Percentiles rank a stretch among this genome's conserved stretches.
Evolutionary conservation across 2,329 filamentous ascomycete species (phyloP).

Genomic region (Aureobasidium sp.): DNA sequence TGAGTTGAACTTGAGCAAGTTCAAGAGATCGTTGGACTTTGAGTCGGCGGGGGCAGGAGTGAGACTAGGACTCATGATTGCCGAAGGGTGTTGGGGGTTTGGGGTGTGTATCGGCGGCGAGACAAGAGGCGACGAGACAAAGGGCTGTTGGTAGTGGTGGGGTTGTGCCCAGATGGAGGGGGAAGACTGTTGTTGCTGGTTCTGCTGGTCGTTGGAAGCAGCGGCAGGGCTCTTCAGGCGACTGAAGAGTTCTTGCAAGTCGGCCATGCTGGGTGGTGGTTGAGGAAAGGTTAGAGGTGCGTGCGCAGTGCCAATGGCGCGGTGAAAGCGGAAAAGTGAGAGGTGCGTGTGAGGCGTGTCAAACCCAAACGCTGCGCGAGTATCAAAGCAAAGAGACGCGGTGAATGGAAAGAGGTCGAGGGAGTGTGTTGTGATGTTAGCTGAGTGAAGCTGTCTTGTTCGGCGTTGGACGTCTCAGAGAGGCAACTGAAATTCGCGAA

Average conservation of each 20-base stretch:
- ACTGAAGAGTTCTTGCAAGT: conserved; percentile 39
- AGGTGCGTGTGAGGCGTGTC: background rate
- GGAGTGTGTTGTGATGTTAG: background rate
- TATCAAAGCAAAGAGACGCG: background rate
- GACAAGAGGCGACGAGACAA: conserved; percentile 52
- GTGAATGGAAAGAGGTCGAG: background rate
- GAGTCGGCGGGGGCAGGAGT: conserved; percentile 16
- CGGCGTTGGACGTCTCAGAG: background rate
- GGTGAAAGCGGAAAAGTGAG: background rate
- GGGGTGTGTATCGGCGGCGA: conserved; percentile 49
- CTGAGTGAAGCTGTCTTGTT: background rate
- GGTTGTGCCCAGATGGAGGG: conserved; percentile 21
- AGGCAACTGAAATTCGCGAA: background rate
- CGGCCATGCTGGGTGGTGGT: conserved; percentile 30
- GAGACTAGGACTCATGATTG: conserved; percentile 48
- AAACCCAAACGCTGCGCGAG: background rate
- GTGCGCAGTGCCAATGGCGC: background rate
- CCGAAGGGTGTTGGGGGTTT: conserved; percentile 51
- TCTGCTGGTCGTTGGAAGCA: conserved; percentile 7
- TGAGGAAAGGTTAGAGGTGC: background rate
- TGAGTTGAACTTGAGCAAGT: conserved; percentile 58
- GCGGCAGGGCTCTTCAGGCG: conserved; percentile 31
- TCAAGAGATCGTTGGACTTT: conserved; percentile 48
- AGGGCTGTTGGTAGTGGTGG: conserved; percentile 47
- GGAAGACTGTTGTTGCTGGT: conserved; percentile 17